Evolutionary conservation across 2,329 filamentous ascomycete species (phyloP), one percentile per base, ranked within the genome.

Genomic region (Colletotrichum magnum): DNA sequence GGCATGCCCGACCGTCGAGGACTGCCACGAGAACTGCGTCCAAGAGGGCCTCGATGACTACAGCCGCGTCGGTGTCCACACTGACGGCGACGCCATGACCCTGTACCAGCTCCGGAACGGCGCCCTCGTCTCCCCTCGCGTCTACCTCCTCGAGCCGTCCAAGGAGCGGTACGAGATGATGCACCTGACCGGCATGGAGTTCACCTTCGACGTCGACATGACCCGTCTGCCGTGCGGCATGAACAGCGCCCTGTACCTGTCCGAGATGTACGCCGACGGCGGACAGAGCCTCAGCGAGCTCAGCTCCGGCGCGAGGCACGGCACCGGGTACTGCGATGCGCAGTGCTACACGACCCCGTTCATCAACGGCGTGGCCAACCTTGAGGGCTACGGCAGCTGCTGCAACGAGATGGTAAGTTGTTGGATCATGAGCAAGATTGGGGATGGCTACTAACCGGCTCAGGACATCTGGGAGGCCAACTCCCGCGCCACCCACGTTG

Each of bases 151-250:
- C 74, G 83, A 84, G 68, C 79, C 73, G 72, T 81, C 84, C 68
- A 85, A 89, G 69, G 80, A 83, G 68, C 84, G 84, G 54, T 92
- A 92, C 75, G 80, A 90, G 78, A 83, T 88, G 75, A 84, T 92
- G 76, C 82, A 89, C 70, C 81, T 92, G 58, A 84, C 87, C 28
- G 88, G 88, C 74, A 79, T 86, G 71, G 90, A 92, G 77, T 86
- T 92, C 75, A 87, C 87, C 15, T 91, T 92, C 64, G 89, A 91
- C 54, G 89, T 92, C 5, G 90, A 92, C 74, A 85, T 90, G 51
- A 90, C 88, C 28, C 85, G 87, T 72, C 82, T 92, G 39, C 87
- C 88, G 15, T 93, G 91, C 72, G 90, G 90, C 66, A 82, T 92
- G 76, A 92, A 93, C 77, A 90, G 90, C 69, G 90, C 90, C 18